A percentile compares a stretch with the other conserved stretches of the same genome.
Conservation (phyloP, 176 grass and related monocot genomes). For the Aegilops speltoides region DNA sequence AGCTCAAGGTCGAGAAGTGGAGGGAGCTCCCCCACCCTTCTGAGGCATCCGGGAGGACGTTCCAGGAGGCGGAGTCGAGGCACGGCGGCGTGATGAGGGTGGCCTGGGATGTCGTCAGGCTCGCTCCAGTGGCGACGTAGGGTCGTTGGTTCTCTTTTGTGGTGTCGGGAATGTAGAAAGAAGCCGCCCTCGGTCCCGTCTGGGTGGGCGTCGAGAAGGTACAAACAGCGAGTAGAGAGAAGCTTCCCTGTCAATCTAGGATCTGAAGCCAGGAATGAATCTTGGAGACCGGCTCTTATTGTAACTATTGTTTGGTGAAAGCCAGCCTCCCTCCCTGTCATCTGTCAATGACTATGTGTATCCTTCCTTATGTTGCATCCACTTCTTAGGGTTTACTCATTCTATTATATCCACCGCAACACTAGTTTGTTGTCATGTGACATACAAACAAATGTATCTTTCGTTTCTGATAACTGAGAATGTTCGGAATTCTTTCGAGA, state of each 20-base stretch:
- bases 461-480: background rate
- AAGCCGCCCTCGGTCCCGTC: background rate
- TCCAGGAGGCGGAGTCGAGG: constrained; percentile 58
- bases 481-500: background rate
- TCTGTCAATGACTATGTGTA: background rate
- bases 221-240: background rate
- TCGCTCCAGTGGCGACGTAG: constrained; percentile 25
- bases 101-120: constrained; percentile 58
- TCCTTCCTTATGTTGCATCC: background rate
- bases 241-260: background rate
- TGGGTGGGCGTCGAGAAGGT: background rate
- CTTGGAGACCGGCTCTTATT: background rate
- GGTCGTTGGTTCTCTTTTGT: background rate
- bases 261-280: background rate
- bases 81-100: constrained; percentile 70
- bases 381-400: background rate
- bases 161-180: background rate
- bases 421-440: background rate
- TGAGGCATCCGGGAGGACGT: constrained; percentile 61
- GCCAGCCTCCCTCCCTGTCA: background rate
- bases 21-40: constrained; percentile 76
- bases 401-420: background rate
- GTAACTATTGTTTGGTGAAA: constrained; percentile 1
- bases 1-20: constrained; percentile 75
- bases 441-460: background rate